phyloP scores from a whole-genome alignment of 2,329 filamentous ascomycete species.

The Ceratocystis ficicola region DNA sequence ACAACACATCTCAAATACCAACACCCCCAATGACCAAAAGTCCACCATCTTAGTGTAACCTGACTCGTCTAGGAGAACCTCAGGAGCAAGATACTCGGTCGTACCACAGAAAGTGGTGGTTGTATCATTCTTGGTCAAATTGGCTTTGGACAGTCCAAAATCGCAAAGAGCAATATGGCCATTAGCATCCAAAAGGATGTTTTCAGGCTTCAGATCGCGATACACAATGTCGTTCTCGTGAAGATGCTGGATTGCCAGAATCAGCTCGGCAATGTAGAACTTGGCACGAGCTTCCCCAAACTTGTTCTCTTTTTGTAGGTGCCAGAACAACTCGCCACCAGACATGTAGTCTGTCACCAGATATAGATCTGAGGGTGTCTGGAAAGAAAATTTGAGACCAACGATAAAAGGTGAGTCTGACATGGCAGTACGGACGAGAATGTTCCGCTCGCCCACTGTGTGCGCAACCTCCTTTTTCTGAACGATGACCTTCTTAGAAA shows the following conservation, averaged over 20 bases:
- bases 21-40: constrained; percentile 94
- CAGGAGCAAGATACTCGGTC: constrained; percentile 91
- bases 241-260: constrained; percentile 84
- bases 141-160: constrained; percentile 94
- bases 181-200: constrained; percentile 91
- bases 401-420: constrained; percentile 96
- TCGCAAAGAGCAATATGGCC: constrained; percentile 96
- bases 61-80: constrained; percentile 88
- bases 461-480: constrained; percentile 99
- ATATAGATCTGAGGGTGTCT: constrained; percentile 91
- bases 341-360: constrained; percentile 99
- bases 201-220: constrained; percentile 92
- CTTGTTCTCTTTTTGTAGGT: constrained; percentile 89
- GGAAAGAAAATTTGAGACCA: constrained; percentile 95
- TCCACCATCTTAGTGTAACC: constrained; percentile 99
- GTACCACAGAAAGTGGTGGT: constrained; percentile 99
- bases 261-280: constrained; percentile 97
- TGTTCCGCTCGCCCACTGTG: constrained; percentile 92
- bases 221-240: constrained; percentile 98
- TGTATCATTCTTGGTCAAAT: constrained; percentile 90
- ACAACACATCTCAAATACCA: constrained; percentile 99
- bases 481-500: constrained; percentile 99
- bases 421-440: constrained; percentile 88
- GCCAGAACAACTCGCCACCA: constrained; percentile 95
- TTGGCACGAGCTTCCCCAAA: constrained; percentile 92